Base-by-base conservation (phyloP, 2,329 filamentous ascomycete genomes). In the Penicillium crustosum region DNA sequence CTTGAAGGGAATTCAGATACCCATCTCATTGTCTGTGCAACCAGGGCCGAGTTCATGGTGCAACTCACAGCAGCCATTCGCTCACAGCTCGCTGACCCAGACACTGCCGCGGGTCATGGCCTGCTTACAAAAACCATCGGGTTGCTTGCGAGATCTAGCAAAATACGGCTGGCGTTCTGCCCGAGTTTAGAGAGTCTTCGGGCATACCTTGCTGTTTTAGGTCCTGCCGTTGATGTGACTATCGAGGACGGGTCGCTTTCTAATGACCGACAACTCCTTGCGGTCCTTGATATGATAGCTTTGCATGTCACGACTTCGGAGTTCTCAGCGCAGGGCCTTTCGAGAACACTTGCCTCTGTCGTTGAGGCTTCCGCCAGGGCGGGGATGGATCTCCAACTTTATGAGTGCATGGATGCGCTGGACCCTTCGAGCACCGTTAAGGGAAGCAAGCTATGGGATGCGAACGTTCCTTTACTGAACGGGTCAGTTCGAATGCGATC, bases 111-210 rank as follows among this genome's bases (percentile, higher is more conserved):
- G 9, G 48, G 58, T 44, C 76, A 79, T 65, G 65, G 71, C 35
- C 77, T 91, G 8, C 75, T 90, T 7, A 77, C 80, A 17, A 83
- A 87, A 29, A 86, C 89, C 0, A 83, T 96, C 15, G 82, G 86
- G 54, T 83, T 90, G 61, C 79, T 93, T 29, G 84, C 87, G 47
- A 82, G 83, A 4, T 88, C 90, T 8, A 83, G 86, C 31, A 85
- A 87, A 66, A 82, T 95, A 61, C 85, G 84, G 54, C 74, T 93
- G 9, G 77, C 85, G 36, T 97, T 95, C 75, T 83, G 86, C 54
- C 86, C 90, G 0, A 91, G 89, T 2, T 82, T 94, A 53, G 86
- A 89, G 23, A 87, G 90, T 72, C 83, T 96, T 7, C 87, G 91
- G 53, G 90, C 90, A 36, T 90, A 88, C 67, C 80, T 97, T 19